These are phyloP conservation scores for Hansenula lynferdii DNA, from an alignment of 1,139 yeast genomes.

Conservation along the genomic window DNA sequence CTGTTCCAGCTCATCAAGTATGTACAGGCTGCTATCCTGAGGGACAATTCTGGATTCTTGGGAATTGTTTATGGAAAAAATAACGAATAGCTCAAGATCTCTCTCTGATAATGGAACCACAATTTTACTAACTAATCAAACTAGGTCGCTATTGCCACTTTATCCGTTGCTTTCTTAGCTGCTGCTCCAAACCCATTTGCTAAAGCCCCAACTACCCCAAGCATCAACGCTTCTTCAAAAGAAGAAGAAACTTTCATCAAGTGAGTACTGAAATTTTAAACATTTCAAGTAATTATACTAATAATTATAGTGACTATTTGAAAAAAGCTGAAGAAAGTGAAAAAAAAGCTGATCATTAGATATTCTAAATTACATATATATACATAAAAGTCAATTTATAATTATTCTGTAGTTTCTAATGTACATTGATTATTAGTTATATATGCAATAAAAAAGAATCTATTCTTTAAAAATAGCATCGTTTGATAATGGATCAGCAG, in stretches of 20 bases:
- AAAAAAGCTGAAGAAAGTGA: constrained; percentile 34
- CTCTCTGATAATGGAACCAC: too few relatives aligned
- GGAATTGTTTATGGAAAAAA: too few relatives aligned
- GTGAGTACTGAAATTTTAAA: constrained; percentile 26
- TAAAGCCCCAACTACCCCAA: constrained; percentile 52
- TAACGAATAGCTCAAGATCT: too few relatives aligned
- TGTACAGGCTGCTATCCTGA: too few relatives aligned
- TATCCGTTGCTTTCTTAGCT: constrained; percentile 53
- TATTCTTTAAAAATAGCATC: constrained; percentile 62
- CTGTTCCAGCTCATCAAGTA: constrained; percentile 68
- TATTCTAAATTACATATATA: not conserved
- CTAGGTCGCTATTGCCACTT: constrained; percentile 61
- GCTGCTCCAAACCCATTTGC: constrained; percentile 73
- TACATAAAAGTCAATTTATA: not conserved
- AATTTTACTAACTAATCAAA: constrained; percentile 6
- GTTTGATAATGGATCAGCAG: constrained; percentile 81
- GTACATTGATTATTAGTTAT: not conserved
- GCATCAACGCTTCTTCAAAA: constrained; percentile 71
- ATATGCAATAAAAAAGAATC: not conserved
- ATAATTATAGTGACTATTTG: constrained; percentile 29
- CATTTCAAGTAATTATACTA: constrained; percentile 1
- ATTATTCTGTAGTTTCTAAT: not conserved
- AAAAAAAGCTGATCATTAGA: constrained; percentile 21
- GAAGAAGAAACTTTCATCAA: constrained; percentile 83
- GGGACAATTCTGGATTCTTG: too few relatives aligned